Percentiles rank a stretch among this genome's conserved stretches.
Conservation (phyloP, 1,139 yeast genomes). For the Lodderomyces pseudojiufengensis region DNA sequence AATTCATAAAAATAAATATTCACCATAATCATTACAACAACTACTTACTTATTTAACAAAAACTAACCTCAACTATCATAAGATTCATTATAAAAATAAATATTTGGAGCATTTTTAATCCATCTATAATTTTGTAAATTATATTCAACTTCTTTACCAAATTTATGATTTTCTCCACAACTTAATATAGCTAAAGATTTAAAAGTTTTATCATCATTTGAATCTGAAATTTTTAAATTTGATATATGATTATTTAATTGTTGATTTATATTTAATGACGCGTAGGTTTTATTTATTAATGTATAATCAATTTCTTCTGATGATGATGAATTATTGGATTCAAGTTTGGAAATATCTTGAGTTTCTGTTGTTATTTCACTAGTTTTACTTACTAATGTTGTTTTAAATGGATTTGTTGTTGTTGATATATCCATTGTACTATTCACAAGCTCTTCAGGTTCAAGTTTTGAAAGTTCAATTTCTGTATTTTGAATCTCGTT, state of each 20-base stretch:
- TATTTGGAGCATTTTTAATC: conserved; percentile 27
- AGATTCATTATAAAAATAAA: conserved; percentile 33
- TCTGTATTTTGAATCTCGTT: conserved; percentile 2
- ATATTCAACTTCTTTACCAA: conserved; percentile 24
- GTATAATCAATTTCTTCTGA: not conserved
- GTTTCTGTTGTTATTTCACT: not conserved
- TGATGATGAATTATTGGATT: not conserved
- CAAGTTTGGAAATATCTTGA: not conserved
- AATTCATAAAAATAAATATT: not conserved
- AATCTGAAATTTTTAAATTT: conserved; percentile 8
- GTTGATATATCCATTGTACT: not conserved
- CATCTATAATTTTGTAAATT: conserved; percentile 27
- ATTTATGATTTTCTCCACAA: conserved; percentile 31
- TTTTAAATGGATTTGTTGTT: not conserved
- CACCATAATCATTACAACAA: too few species aligned
- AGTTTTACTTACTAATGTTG: not conserved
- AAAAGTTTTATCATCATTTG: too few species aligned
- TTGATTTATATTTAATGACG: conserved; percentile 5
- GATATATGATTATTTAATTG: conserved; percentile 8
- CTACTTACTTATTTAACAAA: too few species aligned
- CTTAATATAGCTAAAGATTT: conserved; percentile 32
- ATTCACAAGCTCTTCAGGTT: not conserved
- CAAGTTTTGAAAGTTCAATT: not conserved
- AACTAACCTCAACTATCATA: conserved; percentile 14
- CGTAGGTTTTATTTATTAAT: not conserved